These are phyloP conservation scores for Suillus subalutaceus DNA, from an alignment of 768 basidiomycete genomes.

Conservation along the genomic window DNA sequence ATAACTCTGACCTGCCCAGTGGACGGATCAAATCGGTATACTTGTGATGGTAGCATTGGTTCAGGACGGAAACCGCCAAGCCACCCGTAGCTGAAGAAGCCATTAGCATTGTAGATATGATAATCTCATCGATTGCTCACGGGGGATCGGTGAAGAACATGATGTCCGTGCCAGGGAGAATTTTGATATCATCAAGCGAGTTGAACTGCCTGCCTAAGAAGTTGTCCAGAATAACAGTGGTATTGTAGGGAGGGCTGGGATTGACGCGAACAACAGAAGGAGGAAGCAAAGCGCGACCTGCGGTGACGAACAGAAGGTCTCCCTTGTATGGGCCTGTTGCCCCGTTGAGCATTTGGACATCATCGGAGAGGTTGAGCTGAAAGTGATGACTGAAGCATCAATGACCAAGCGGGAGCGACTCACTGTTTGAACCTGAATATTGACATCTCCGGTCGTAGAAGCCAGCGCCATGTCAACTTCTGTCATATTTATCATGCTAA, in stretches of 20 bases:
- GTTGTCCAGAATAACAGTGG: conserved; percentile 75
- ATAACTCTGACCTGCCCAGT: conserved; percentile 46
- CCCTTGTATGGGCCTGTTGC: conserved; percentile 69
- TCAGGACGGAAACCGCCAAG: conserved; percentile 41
- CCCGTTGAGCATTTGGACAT: conserved; percentile 71
- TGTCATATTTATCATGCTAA: conserved; percentile 63
- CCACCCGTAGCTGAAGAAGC: conserved; percentile 40
- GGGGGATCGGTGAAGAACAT: conserved; percentile 76
- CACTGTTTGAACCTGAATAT: conserved; percentile 50
- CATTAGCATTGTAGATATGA: background rate
- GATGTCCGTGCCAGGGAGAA: conserved; percentile 65
- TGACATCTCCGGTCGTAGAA: conserved; percentile 40
- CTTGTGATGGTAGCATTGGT: conserved; percentile 46
- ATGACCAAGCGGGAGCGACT: conserved; percentile 12
- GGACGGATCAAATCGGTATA: conserved; percentile 45
- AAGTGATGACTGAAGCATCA: conserved; percentile 14
- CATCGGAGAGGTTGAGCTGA: conserved; percentile 60
- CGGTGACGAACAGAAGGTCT: conserved; percentile 62
- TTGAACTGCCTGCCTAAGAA: conserved; percentile 82
- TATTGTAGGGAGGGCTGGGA: conserved; percentile 62
- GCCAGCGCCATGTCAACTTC: conserved; percentile 53
- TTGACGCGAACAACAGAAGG: conserved; percentile 68
- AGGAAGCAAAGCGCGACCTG: conserved; percentile 64
- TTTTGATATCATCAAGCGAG: conserved; percentile 77
- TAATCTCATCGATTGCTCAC: conserved; percentile 40